A percentile compares a stretch with the other conserved stretches of the same genome.
Conservation (phyloP, 306 rosid genomes). For the Clitoria ternatea region DNA sequence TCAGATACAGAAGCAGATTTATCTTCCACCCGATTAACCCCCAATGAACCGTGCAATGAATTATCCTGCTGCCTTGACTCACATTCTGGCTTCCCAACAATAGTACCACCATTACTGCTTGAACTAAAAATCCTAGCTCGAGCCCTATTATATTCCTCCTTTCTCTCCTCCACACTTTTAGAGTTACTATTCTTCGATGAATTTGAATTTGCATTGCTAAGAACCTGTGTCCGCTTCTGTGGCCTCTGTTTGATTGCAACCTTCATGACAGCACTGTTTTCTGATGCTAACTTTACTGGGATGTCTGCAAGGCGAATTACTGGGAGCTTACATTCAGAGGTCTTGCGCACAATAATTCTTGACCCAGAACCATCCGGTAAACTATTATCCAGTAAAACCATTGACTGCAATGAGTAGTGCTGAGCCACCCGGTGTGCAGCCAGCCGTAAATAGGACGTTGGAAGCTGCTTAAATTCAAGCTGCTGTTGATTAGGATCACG, state of each 20-base stretch:
- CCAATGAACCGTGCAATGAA: slow-evolving; percentile 48
- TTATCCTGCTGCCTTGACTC: slow-evolving; percentile 61
- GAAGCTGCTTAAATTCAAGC: slow-evolving; percentile 90
- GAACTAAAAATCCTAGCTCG: slow-evolving; percentile 95
- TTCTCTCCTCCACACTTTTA: slow-evolving; percentile 97
- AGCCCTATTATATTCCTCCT: slow-evolving; percentile 94
- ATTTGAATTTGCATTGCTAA: slow-evolving; percentile 40
- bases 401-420: slow-evolving; percentile 86
- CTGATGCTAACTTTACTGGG: slow-evolving; percentile 65
- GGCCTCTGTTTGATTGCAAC: slow-evolving; percentile 98
- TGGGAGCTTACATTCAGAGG: slow-evolving; percentile 74
- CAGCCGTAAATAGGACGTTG: slow-evolving; percentile 90
- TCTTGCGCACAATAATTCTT: slow-evolving; percentile 87
- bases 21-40: slow-evolving; percentile 60
- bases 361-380: slow-evolving; percentile 90
- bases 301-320: slow-evolving; percentile 85
- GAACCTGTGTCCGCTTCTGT: slow-evolving; percentile 50
- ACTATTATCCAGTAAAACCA: slow-evolving; percentile 86
- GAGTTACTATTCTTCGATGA: slow-evolving; percentile 46
- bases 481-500: slow-evolving; percentile 82
- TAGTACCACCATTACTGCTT: slow-evolving; percentile 34
- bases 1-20: slow-evolving; percentile 49
- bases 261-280: slow-evolving; percentile 54
- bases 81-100: slow-evolving; percentile 57
- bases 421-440: slow-evolving; percentile 99